phyloP scores from a whole-genome alignment of 2,329 filamentous ascomycete species.

The Didymella pomorum region DNA sequence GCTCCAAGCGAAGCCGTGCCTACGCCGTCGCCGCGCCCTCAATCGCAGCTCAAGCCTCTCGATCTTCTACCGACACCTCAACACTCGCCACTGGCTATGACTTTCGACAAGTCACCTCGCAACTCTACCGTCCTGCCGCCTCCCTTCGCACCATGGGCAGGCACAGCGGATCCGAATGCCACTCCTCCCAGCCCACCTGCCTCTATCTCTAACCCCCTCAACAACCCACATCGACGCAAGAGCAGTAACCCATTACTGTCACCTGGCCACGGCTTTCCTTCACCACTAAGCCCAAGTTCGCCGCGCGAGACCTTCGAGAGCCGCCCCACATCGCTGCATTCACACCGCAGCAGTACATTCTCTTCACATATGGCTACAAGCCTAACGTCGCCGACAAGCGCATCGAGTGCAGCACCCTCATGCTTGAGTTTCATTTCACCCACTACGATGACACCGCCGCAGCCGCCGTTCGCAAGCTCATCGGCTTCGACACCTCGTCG shows the following conservation, averaged over 20 bases:
- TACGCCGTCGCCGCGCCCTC: conserved; percentile 13
- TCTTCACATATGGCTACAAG: conserved; percentile 20
- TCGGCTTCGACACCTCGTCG: conserved; percentile 21
- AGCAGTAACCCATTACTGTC: conserved; percentile 16
- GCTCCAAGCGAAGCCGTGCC: conserved; percentile 1
- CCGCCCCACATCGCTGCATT: conserved; percentile 30
- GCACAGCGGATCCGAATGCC: conserved; percentile 6
- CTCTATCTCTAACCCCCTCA: conserved; percentile 17
- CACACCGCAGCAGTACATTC: conserved; percentile 26
- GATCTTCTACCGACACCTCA: conserved; percentile 34
- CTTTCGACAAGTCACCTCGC: conserved; percentile 16
- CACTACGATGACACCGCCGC: conserved; percentile 9
- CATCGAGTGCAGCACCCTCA: conserved; percentile 19
- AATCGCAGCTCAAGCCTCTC: conserved; percentile 20
- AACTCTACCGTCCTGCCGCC: conserved; percentile 28
- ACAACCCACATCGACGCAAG: conserved; percentile 21
- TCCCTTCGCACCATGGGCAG: conserved; percentile 37
- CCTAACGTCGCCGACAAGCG: conserved; percentile 22
- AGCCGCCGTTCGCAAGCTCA: conserved; percentile 13
- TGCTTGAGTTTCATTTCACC: conserved; percentile 17
- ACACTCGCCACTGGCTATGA: conserved; percentile 32
- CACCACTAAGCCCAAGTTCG: conserved; percentile 14
- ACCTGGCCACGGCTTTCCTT: conserved; percentile 5
- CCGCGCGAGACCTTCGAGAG: conserved; percentile 11
- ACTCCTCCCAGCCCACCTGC: conserved; percentile 32